Percentiles rank a stretch among this genome's conserved stretches.
Evolutionary conservation across 768 basidiomycete genomes (phyloP).

Genomic region (Lentinula detonsa): DNA sequence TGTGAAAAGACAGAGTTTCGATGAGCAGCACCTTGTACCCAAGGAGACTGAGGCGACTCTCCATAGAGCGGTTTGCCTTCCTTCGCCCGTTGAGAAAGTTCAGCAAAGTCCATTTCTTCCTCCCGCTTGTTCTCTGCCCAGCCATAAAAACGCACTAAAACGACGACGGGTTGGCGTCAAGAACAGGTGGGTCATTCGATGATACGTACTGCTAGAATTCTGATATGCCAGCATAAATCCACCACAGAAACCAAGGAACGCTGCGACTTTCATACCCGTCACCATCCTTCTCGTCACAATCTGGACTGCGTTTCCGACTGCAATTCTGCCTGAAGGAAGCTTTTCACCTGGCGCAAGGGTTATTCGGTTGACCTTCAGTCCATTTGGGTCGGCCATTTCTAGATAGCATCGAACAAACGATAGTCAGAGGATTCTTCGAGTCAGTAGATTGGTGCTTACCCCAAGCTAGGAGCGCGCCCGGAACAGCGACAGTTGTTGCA

Average conservation of each 20-base stretch:
- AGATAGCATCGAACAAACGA: neutral
- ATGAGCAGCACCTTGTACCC: constrained; percentile 83
- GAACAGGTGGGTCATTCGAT: neutral
- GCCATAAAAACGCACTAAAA: constrained; percentile 87
- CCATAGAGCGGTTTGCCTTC: constrained; percentile 88
- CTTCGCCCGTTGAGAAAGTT: constrained; percentile 67
- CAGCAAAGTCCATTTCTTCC: constrained; percentile 67
- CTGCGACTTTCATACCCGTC: constrained; percentile 45
- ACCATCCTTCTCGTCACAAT: constrained; percentile 19
- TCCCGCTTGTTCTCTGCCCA: constrained; percentile 89
- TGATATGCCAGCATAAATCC: constrained; percentile 95
- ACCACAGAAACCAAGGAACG: constrained; percentile 77
- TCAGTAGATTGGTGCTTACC: constrained; percentile 43
- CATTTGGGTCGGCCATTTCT: constrained; percentile 48
- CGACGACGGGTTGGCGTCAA: too few relatives aligned
- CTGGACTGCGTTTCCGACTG: neutral
- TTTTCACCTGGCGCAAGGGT: neutral
- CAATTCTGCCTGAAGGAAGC: neutral
- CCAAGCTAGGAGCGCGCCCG: constrained; percentile 74
- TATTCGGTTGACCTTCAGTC: constrained; percentile 9
- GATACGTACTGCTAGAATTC: constrained; percentile 70
- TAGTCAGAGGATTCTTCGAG: neutral
- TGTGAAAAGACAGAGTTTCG: constrained; percentile 92
- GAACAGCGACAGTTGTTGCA: constrained; percentile 73
- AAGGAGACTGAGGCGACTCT: constrained; percentile 70